phyloP scores from a whole-genome alignment of 1,284 basidiomycete genomes.

The Fomitopsis betulina region DNA sequence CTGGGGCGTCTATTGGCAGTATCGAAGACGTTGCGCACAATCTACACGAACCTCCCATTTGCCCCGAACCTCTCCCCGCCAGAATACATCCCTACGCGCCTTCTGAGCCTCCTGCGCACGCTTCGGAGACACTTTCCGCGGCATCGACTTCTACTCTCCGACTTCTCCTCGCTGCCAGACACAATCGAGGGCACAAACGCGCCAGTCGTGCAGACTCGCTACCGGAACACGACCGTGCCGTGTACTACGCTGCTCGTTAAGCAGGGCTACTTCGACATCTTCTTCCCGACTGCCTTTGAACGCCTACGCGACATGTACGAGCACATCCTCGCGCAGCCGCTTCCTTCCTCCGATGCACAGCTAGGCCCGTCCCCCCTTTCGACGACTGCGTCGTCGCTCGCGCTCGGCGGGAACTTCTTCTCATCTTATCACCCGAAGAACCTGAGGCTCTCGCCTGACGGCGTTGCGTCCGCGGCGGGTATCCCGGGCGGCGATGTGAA shows the following conservation, averaged over 20 bases:
- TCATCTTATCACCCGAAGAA: conserved; percentile 55
- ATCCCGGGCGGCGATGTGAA: conserved; percentile 77
- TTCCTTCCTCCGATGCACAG: conserved; percentile 21
- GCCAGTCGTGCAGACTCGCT: conserved; percentile 95
- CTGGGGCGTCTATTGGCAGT: conserved; percentile 56
- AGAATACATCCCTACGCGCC: conserved; percentile 91
- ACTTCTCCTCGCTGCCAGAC: conserved; percentile 89
- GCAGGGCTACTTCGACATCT: conserved; percentile 98
- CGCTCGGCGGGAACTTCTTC: conserved; percentile 64
- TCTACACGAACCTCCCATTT: conserved; percentile 75
- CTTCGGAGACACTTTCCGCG: conserved; percentile 86
- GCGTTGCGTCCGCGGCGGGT: conserved; percentile 67
- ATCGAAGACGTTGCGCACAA: conserved; percentile 49
- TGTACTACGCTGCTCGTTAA: conserved; percentile 89
- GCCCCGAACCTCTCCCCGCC: conserved; percentile 88
- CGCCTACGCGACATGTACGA: conserved; percentile 87
- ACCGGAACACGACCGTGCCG: conserved; percentile 81
- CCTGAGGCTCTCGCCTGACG: conserved; percentile 59
- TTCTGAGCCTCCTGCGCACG: conserved; percentile 81
- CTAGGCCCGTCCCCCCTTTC: conserved; percentile 45
- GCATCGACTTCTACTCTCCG: conserved; percentile 89
- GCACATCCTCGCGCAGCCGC: conserved; percentile 64
- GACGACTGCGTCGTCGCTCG: conserved; percentile 44
- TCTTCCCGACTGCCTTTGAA: conserved; percentile 95
- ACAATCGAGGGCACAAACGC: conserved; percentile 82